These are phyloP conservation scores for Petunia hybrid DNA, from an alignment of 305 asterid species.

Conservation along the genomic window DNA sequence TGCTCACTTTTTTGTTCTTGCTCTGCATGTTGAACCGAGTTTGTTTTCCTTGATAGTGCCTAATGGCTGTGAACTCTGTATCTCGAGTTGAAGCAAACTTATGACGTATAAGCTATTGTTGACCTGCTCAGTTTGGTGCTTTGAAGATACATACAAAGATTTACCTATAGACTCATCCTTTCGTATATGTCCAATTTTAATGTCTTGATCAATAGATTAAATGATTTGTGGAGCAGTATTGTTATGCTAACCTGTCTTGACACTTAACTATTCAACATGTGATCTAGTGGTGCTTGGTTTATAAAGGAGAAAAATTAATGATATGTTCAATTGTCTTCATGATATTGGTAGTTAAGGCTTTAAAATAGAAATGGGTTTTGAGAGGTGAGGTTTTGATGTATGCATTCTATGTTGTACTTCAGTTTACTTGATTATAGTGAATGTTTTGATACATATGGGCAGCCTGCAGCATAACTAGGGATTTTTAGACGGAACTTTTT, in stretches of 20 bases:
- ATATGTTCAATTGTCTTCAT: too few relatives aligned
- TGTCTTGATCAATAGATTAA: background rate
- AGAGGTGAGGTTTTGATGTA: too few relatives aligned
- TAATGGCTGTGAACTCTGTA: background rate
- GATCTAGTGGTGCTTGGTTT: too few relatives aligned
- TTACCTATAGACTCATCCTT: slow-evolving; percentile 26
- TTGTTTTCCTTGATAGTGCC: slow-evolving; percentile 16
- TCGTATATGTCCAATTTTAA: background rate
- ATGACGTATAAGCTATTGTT: slow-evolving; percentile 14
- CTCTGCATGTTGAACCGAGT: slow-evolving; percentile 22
- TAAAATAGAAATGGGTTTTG: too few relatives aligned
- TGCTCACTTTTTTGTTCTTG: slow-evolving; percentile 25
- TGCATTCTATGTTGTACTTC: too few relatives aligned
- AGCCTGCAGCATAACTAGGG: too few relatives aligned
- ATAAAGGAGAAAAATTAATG: too few relatives aligned
- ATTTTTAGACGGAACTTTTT: too few relatives aligned
- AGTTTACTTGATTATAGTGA: too few relatives aligned
- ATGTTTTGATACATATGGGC: too few relatives aligned
- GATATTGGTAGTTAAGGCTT: too few relatives aligned
- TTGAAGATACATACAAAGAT: background rate
- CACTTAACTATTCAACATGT: background rate
- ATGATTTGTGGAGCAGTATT: slow-evolving; percentile 8
- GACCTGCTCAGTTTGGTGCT: slow-evolving; percentile 18
- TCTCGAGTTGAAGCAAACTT: slow-evolving; percentile 28
- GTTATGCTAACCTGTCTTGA: slow-evolving; percentile 1